Evolutionary conservation across 495 filamentous ascomycete species (phyloP).

Genomic region (Halenospora varia): DNA sequence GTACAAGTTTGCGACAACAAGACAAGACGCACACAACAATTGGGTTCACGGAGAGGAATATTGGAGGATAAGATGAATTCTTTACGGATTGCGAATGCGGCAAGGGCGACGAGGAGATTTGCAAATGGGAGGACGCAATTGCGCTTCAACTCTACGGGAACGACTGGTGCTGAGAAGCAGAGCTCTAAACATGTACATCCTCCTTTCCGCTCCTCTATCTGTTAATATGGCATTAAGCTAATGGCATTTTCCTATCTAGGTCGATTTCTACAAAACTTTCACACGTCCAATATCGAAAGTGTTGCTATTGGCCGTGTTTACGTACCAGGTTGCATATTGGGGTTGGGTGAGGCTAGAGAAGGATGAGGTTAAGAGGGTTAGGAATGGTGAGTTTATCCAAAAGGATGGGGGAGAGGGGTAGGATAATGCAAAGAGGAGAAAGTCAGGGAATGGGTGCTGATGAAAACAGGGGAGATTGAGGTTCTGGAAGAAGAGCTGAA

Average conservation of each 20-base stretch:
- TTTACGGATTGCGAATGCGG: background rate
- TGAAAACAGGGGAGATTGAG: background rate
- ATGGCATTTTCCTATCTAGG: conserved; percentile 35
- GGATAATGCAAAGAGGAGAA: no score
- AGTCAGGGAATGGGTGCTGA: background rate
- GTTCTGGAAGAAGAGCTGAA: background rate
- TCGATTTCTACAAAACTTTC: conserved; percentile 75
- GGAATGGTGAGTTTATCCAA: conserved; percentile 35
- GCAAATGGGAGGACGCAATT: background rate
- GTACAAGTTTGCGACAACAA: no score
- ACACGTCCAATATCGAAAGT: conserved; percentile 77
- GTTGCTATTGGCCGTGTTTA: conserved; percentile 79
- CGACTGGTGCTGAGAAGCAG: background rate
- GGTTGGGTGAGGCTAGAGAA: conserved; percentile 86
- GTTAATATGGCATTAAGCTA: background rate
- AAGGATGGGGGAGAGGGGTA: background rate
- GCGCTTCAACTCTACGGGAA: background rate
- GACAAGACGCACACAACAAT: no score
- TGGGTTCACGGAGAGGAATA: background rate
- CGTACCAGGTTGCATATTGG: conserved; percentile 84
- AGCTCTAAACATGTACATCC: background rate
- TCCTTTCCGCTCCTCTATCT: background rate
- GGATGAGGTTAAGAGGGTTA: conserved; percentile 45
- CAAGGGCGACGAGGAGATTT: background rate
- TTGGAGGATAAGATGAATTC: background rate